Conservation (phyloP, 2,329 filamentous ascomycete genomes). For the Fusarium nematophilum region DNA sequence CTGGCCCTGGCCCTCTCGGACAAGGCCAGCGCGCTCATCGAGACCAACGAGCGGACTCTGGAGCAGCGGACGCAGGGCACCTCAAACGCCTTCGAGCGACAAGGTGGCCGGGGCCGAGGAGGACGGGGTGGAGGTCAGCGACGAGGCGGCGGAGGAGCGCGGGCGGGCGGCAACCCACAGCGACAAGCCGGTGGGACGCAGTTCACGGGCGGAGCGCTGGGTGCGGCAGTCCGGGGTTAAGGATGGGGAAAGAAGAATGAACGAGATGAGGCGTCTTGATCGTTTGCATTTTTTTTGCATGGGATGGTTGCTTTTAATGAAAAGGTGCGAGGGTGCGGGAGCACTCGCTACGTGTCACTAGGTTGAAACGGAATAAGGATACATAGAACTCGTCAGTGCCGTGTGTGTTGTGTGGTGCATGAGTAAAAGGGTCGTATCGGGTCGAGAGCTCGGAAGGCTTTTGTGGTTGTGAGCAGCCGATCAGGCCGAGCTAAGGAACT, state of each 20-base stretch:
- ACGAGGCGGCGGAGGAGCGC: constrained; percentile 70
- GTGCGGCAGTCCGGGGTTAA: constrained; percentile 74
- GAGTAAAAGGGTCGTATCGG: constrained; percentile 15
- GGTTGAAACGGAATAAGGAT: constrained; percentile 48
- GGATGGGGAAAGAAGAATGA: constrained; percentile 40
- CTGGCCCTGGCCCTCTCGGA: constrained; percentile 93
- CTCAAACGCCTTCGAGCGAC: constrained; percentile 92
- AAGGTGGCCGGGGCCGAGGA: constrained; percentile 81
- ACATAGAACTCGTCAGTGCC: constrained; percentile 45
- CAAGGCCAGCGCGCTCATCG: constrained; percentile 95
- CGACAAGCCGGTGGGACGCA: constrained; percentile 79
- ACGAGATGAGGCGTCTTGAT: constrained; percentile 48
- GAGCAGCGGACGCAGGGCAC: constrained; percentile 98
- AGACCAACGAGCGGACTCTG: constrained; percentile 96
- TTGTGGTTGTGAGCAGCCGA: not conserved
- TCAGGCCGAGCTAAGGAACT: too few species aligned
- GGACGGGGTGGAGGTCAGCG: constrained; percentile 72
- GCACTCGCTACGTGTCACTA: constrained; percentile 49
- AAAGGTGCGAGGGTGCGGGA: constrained; percentile 49
- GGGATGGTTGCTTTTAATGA: constrained; percentile 51
- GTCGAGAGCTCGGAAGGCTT: too few species aligned
- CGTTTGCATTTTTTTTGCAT: constrained; percentile 51
- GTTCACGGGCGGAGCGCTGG: constrained; percentile 84
- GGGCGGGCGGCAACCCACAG: constrained; percentile 68
- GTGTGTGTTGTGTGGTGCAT: constrained; percentile 28